Evolutionary conservation across 1,284 basidiomycete species (phyloP), one percentile per base, ranked within the genome.

Genomic region (Cryptococcus wingfieldii): DNA sequence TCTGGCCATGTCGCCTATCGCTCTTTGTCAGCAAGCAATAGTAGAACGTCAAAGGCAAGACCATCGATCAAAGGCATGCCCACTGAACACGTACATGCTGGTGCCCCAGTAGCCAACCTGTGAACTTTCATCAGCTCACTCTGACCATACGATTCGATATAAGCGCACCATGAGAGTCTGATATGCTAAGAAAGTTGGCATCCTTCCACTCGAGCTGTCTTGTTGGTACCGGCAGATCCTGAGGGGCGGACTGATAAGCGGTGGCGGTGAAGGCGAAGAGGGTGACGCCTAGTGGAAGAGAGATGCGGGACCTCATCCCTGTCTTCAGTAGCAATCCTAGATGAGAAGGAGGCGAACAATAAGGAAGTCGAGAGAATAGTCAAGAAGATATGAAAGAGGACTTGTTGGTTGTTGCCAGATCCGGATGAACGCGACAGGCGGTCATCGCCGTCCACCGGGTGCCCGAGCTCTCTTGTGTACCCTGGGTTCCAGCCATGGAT

Each of bases 101-200:
- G 63, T 77, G 76, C 19, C 76, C 76, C 23, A 71, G 57, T 9
- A 77, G 59, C 75, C 75, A 77, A 27, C 75, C 74, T 76, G 18
- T 19, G 38, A 46, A 47, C 4, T 37, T 44, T 18, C 45, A 38
- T 12, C 23, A 42, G 19, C n/a, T 48, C 25, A n/a, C 23, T 38
- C 39, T 12, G 19, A 47, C 19, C 47, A 42, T n/a, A 37, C 41
- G 42, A 34, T 14, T 37, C 9, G 7, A 27, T 12, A 12, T 34
- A 7, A 18, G 54, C 76, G 56, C 51, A 75, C 76, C 75, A 51
- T 77, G 76, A 2, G 68, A 72, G 59, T 77, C 76, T 1, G 73
- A 74, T 7, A 70, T 76, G 47, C 63, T 66, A n/a, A 77, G 47
- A 58, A 77, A 70, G 60, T 77, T 77, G 56, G 74, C 69, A 47